Evolutionary conservation across 129 eudicot species (phyloP).

Genomic region (Sambucus nigra): DNA sequence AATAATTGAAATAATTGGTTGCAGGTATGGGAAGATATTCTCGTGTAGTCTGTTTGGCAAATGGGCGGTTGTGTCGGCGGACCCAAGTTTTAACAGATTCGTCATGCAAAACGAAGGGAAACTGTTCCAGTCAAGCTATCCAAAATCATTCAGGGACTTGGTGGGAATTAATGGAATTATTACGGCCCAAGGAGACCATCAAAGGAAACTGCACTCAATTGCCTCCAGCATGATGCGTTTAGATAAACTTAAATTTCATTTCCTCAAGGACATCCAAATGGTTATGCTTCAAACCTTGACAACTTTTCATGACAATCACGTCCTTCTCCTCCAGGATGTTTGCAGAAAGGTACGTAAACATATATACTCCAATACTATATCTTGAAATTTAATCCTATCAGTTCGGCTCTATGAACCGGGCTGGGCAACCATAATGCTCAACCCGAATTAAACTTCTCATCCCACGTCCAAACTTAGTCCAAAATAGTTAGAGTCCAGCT

Average conservation of each 20-base stretch:
- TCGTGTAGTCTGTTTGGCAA: conserved; percentile 68
- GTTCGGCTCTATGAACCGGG: no score
- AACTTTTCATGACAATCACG: conserved; percentile 29
- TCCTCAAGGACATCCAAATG: conserved; percentile 49
- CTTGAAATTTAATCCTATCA: no score
- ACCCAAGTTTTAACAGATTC: conserved; percentile 51
- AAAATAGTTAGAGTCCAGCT: no score
- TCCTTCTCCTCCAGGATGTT: conserved; percentile 60
- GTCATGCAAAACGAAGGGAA: conserved; percentile 80
- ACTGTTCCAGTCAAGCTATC: conserved; percentile 64
- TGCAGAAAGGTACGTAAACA: conserved; percentile 75
- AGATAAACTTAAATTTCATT: conserved; percentile 47
- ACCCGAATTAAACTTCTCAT: no score
- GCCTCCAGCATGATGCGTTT: conserved; percentile 73
- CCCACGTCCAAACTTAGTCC: no score
- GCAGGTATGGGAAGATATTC: conserved; percentile 69
- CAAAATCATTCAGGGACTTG: conserved; percentile 68
- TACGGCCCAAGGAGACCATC: conserved; percentile 71
- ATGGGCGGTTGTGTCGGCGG: conserved; percentile 64
- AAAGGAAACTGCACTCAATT: conserved; percentile 63
- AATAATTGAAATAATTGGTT: no score
- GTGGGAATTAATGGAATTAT: conserved; percentile 78
- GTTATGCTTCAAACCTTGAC: conserved; percentile 35
- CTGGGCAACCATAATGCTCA: no score
- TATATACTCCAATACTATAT: no score